phyloP scores from a whole-genome alignment of 352 stramenopile species.

The Globisporangium solare region DNA sequence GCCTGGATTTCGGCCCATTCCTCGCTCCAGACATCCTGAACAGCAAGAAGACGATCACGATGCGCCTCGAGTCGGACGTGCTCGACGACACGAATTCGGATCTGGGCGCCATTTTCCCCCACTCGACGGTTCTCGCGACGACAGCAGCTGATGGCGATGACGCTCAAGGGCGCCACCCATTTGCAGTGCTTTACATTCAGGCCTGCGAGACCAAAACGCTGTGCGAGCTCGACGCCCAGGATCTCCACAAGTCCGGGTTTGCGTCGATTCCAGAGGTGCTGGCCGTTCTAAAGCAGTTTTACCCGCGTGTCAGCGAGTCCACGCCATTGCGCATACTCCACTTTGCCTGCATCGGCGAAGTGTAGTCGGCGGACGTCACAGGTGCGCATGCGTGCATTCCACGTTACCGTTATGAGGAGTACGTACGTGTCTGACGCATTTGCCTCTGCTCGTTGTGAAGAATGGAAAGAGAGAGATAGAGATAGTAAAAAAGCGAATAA shows the following conservation, averaged over 20 bases:
- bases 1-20: slow-evolving; percentile 49
- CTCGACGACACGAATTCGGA: slow-evolving; percentile 50
- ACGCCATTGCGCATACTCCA: slow-evolving; percentile 48
- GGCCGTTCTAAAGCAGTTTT: slow-evolving; percentile 49
- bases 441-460: no score
- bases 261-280: slow-evolving; percentile 31
- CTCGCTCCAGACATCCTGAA: slow-evolving; percentile 40
- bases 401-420: no score
- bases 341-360: slow-evolving; percentile 33
- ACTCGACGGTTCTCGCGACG: slow-evolving; percentile 38
- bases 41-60: slow-evolving; percentile 54
- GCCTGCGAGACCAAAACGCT: slow-evolving; percentile 25
- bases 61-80: slow-evolving; percentile 54
- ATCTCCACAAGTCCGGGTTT: slow-evolving; percentile 44
- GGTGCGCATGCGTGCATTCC: no score
- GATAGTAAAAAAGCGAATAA: no score
- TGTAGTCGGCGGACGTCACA: no score
- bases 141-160: slow-evolving; percentile 7
- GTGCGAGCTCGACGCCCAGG: slow-evolving; percentile 20
- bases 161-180: slow-evolving; percentile 16
- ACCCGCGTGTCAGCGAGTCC: slow-evolving; percentile 34
- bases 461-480: no score
- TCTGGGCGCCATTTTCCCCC: slow-evolving; percentile 27
- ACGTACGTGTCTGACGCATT: no score
- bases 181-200: slow-evolving; percentile 49